Conservation (phyloP, 192 early-diverging fungal species). For the Anaeromyces robustus region DNA sequence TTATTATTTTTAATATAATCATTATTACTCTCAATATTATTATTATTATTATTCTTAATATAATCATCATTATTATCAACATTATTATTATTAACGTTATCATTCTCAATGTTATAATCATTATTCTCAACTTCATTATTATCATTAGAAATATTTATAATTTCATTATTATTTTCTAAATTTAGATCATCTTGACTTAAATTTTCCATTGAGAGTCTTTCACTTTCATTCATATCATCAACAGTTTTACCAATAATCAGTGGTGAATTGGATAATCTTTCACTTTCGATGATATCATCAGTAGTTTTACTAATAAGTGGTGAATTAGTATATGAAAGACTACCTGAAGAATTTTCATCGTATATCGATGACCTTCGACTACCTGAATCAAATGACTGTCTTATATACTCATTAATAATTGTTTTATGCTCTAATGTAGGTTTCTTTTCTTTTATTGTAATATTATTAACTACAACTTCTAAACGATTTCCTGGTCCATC, state of each 20-base stretch:
- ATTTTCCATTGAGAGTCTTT: neutral
- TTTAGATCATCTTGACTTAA: neutral
- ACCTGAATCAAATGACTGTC: neutral
- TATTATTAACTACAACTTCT: constrained; percentile 66
- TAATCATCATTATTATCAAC: neutral
- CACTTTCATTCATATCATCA: neutral
- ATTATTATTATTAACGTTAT: neutral
- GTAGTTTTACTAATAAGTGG: neutral
- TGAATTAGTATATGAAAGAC: neutral
- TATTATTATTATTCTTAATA: too few species aligned
- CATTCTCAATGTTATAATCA: too few species aligned
- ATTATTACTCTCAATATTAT: too few species aligned
- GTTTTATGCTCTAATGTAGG: neutral
- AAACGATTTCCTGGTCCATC: constrained; percentile 58
- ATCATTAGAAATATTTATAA: too few species aligned
- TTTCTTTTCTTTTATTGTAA: constrained; percentile 44
- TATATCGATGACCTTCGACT: neutral
- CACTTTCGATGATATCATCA: neutral
- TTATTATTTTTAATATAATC: too few species aligned
- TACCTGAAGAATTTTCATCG: neutral
- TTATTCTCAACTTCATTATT: neutral
- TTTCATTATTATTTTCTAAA: neutral
- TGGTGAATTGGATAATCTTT: neutral
- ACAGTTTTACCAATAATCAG: neutral
- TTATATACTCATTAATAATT: neutral